Evolutionary conservation across 257 asterid genomes (phyloP), one percentile per base, ranked within the genome.

Genomic region (Voacanga thouarsii): DNA sequence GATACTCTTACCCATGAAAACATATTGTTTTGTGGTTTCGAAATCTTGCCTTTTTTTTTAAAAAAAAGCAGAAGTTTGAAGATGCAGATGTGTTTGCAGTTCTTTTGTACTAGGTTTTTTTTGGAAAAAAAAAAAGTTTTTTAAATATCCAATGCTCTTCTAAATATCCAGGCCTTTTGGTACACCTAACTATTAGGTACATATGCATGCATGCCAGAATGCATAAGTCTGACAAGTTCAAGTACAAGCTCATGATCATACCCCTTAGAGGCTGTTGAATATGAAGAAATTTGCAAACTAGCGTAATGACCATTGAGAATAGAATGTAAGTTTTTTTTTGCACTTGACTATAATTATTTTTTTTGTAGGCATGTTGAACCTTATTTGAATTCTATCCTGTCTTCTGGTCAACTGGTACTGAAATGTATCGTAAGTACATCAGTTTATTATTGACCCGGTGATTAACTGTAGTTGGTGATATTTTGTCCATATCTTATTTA

Each of bases 281-380:
- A 95, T 50, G 97, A 95, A 88, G 98, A 93, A 78, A 85, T 95
- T 71, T 89, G 98, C 89, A 95, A 93, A 83, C 53, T 91, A 82
- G 94, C 81, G 5, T 80, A 80, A 66, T 87, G 86, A 88, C 56
- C 50, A 49, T 18, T 28, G 28, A 28, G 16, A n/a, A 71, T 16
- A 66, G 44, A 47, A 26, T 59, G 53, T 69, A 50, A 53, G n/a
- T n/a, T 7, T 1, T 3, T 49, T 7, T 5, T 14, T 3, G 23
- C 16, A 37, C 9, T 63, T 11, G 21, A 66, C 4, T 49, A 28
- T 50, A n/a, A n/a, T n/a, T n/a, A n/a, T n/a, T n/a, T n/a, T n/a
- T n/a, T n/a, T n/a, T n/a, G 74, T n/a, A 41, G n/a, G 56, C 28
- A 44, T 69, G 16, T 71, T 14, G 23, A 71, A 53, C 23, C 1